These are phyloP conservation scores for Castanea mollissima DNA, from an alignment of 306 rosid genomes.

Conservation along the genomic window DNA sequence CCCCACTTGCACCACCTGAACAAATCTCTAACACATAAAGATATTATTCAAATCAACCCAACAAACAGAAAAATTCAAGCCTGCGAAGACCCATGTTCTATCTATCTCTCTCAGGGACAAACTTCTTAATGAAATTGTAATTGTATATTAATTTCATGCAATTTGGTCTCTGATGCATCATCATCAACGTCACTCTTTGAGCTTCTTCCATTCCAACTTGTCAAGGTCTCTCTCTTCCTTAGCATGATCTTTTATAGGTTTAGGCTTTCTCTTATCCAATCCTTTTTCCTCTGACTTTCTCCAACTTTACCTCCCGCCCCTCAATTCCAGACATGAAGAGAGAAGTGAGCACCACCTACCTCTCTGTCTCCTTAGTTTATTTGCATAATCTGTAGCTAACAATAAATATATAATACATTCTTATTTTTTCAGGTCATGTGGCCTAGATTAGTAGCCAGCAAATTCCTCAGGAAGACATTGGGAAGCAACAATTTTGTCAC, in stretches of 20 bases:
- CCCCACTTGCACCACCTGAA: constrained; percentile 48
- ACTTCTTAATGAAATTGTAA: constrained; percentile 14
- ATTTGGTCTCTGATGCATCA: constrained; percentile 19
- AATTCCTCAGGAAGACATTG: constrained; percentile 60
- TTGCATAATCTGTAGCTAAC: not conserved
- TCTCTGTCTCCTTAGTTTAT: constrained; percentile 9
- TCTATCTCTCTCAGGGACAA: constrained; percentile 17
- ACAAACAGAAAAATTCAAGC: constrained; percentile 43
- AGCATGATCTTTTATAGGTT: constrained; percentile 27
- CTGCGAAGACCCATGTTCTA: constrained; percentile 41
- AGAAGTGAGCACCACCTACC: constrained; percentile 26
- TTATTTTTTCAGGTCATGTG: constrained; percentile 54
- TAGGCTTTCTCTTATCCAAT: constrained; percentile 27
- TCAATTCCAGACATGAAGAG: constrained; percentile 34
- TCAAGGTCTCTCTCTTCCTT: constrained; percentile 25
- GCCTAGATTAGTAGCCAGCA: constrained; percentile 84
- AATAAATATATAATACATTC: not conserved
- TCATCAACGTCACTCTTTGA: constrained; percentile 39
- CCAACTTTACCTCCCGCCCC: not conserved
- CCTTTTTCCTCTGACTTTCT: constrained; percentile 19
- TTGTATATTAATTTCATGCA: not conserved
- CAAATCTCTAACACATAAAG: constrained; percentile 5
- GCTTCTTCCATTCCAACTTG: constrained; percentile 22
- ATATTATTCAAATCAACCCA: constrained; percentile 25
- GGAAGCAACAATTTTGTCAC: constrained; percentile 78